Evolutionary conservation across 306 rosid species (phyloP), one percentile per base, ranked within the genome.

Genomic region (Castanea mollissima): DNA sequence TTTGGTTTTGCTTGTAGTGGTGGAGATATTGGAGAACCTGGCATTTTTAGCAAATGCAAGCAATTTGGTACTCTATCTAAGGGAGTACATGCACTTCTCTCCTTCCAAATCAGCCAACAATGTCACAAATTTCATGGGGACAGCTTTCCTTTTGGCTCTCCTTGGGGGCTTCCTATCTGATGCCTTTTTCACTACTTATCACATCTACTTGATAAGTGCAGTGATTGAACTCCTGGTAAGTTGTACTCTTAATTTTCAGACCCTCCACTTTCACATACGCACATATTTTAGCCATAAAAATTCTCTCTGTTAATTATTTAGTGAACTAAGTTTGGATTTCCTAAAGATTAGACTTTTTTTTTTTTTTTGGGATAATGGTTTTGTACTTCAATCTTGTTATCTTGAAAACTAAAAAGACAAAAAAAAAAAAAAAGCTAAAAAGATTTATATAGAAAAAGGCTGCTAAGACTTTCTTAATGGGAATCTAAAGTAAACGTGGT

Each of bases 121-220:
- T 84, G 99, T 96, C 78, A 96, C 99, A 23, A 82, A 85, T 84
- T 96, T 96, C 96, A 96, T 96, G 98, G 99, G 97, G 69, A 96
- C 99, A 0, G 87, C 99, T 23, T 96, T 96, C 75, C 96, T 96
- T 52, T 98, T 96, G 14, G 93, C 98, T 52, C 99, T 96, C 8
- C 94, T 96, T 3, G 99, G 99, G 38, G 99, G 98, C 76, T 93
- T 93, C 85, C 85, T 93, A 70, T 89, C 97, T 7, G 99, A 96
- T 69, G 90, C 99, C 58, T 83, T 96, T 20, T 87, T 90, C 92
- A 91, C 98, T 19, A 59, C 99, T 81, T 93, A 90, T 83, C 88
- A 81, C 68, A 88, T 96, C 89, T 96, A 86, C 92, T 78, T 96
- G 68, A 89, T 87, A 85, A 90, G 98, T 79, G 95, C 99, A 71